Base-by-base conservation (phyloP, 2,329 filamentous ascomycete species). In the Leptographium lundbergii region DNA sequence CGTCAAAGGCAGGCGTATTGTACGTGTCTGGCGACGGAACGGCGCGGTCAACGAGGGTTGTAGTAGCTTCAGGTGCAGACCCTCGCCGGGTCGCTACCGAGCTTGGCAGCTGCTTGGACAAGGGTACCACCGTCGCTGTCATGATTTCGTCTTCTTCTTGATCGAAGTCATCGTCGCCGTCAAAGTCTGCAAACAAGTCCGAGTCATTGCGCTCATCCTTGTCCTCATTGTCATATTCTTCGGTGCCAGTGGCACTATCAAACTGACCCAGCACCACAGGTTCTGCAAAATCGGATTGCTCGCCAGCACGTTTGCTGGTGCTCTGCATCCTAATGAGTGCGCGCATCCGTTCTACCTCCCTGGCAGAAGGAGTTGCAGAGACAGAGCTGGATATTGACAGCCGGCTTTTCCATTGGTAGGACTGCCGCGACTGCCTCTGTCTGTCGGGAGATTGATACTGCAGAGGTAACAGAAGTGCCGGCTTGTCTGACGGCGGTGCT, bases 81-180 rank as follows among this genome's bases (percentile, higher is more conserved):
- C 27, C 39, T 19, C 6, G 25, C 3, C 19, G 39, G 14, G 54
- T 10, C 42, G 55, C 50, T 13, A 51, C 10, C 14, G 55, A 36
- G 11, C 27, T 19, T 10, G 27, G 19, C 17, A 47, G 14, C 9
- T 27, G 39, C 39, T 25, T 25, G 24, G 54, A 47, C 4, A 62
- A 58, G 2, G 62, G 60, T 11, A 63, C 42, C 9, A 39, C 50
- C 0, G 61, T 59, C 1, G 62, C 61, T 10, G 53, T 56, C 60
- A 61, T 57, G 36, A 61, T 61, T 48, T 60, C 48, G 58, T 55
- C 48, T 27, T 59, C 32, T 4, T n/a, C 59, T 4, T 55, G 56
- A 24, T 57, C 54, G 34, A 51, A 32, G 29, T 56, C 50, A 45
- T 57, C 51, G 50, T 57, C 59, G 4, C 45, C 56, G 11, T 59